Percentiles rank a stretch among this genome's conserved stretches.
Conservation (phyloP, 768 basidiomycete genomes). For the Leccinum subtestaceum region DNA sequence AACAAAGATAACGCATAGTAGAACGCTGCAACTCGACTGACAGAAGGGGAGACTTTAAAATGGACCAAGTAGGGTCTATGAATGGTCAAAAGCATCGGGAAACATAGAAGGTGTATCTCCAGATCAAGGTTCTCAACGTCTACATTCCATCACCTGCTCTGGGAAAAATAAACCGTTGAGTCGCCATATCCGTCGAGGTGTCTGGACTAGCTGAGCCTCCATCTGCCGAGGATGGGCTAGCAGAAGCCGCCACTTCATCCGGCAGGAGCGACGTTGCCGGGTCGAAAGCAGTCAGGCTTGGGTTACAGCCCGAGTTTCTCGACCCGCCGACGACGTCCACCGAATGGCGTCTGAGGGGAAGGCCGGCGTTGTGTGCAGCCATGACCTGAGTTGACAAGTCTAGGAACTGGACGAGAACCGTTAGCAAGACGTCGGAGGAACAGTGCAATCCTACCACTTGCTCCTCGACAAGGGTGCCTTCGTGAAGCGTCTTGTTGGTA, state of each 20-base stretch:
- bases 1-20: not conserved
- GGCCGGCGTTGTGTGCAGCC: constrained; percentile 20
- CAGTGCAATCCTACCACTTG: constrained; percentile 40
- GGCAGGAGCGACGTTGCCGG: constrained; percentile 9
- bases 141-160: constrained; percentile 11
- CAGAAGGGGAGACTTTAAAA: not conserved
- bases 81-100: constrained; percentile 1
- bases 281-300: constrained; percentile 18
- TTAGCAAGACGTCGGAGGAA: not conserved
- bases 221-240: constrained; percentile 23
- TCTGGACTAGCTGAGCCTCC: constrained; percentile 21
- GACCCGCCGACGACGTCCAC: constrained; percentile 24
- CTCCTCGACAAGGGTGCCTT: constrained; percentile 52
- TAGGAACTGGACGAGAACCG: constrained; percentile 22
- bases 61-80: not conserved
- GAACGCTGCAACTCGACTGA: not conserved
- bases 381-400: constrained; percentile 30
- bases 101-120: constrained; percentile 3
- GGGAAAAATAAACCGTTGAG: constrained; percentile 21
- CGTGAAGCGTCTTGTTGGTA: constrained; percentile 47
- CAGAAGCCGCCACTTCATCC: constrained; percentile 21
- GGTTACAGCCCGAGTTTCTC: constrained; percentile 7
- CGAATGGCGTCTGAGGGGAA: constrained; percentile 32
- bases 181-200: constrained; percentile 13
- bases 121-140: constrained; percentile 8